A percentile compares a stretch with the other conserved stretches of the same genome.
These are phyloP conservation scores for Solanum ossicruentum DNA, from an alignment of 257 asterid genomes.

Conservation along the genomic window DNA sequence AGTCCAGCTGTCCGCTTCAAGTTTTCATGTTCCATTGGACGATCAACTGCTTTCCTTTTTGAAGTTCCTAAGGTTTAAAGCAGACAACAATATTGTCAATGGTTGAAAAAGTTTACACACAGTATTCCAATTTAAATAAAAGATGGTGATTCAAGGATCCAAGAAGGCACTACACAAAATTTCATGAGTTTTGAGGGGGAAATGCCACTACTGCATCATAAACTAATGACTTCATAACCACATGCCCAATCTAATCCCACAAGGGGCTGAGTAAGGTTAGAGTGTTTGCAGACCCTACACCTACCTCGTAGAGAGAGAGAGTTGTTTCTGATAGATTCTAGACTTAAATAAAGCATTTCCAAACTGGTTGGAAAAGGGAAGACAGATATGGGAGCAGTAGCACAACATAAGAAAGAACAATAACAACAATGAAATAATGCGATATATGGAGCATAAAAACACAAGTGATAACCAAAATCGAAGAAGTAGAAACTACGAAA, in stretches of 20 bases:
- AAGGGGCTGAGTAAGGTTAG: not conserved
- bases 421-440: not conserved
- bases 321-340: not conserved
- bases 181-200: not conserved
- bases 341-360: not conserved
- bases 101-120: not conserved
- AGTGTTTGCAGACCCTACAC: not conserved
- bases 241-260: not conserved
- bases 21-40: slow-evolving; percentile 26
- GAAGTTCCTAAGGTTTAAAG: not conserved
- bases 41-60: slow-evolving; percentile 44
- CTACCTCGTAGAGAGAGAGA: not conserved
- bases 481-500: not conserved
- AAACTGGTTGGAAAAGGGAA: not conserved
- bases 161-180: not conserved
- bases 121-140: not conserved
- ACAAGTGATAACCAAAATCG: not conserved
- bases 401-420: not conserved
- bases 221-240: not conserved
- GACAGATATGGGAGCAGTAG: not conserved
- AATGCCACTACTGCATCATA: not conserved
- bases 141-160: not conserved
- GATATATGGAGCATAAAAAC: not conserved
- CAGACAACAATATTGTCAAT: slow-evolving; percentile 12
- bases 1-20: slow-evolving; percentile 23